Evolutionary conservation across 225 moss, liverwort and hornwort species (phyloP), one percentile per base, ranked within the genome.

Genomic region (Marchantia paleacea): DNA sequence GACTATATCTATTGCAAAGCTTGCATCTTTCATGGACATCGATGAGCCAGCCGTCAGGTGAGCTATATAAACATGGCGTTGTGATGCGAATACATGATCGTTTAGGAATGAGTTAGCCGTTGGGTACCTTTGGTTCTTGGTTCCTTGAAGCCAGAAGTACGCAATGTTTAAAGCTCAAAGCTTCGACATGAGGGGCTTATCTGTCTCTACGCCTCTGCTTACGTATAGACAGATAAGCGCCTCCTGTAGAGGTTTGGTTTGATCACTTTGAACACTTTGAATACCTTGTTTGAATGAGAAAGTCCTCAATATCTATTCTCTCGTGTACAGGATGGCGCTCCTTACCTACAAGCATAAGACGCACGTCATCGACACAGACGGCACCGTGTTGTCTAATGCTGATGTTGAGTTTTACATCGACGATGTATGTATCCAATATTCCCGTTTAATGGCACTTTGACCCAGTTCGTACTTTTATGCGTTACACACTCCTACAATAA

Each of bases 281-380:
- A n/a, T 67, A 28, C 3, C 52, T 53, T 69, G 18, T 55, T 55
- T 55, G 10, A 53, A 20, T 48, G 55, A 8, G 3, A 25, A 75
- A 3, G 39, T 81, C 55, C 12, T 19, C 14, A 57, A 57, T 1
- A 57, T 57, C 14, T 39, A 5, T 5, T 64, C n/a, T 64, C 22
- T 26, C 30, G 55, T 80, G 49, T 75, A 55, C 87, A 96, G 96
- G 76, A 88, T 92, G 87, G 96, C 96, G 11, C 80, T 94, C 69
- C 85, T 96, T 47, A 96, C 96, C 7, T 96, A 96, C 86, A 96
- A 96, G 84, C 96, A 94, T 82, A 96, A 96, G 91, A 91, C 94
- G 55, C 96, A 96, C 75, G 96, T 96, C 75, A 89, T 92, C 22
- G 94, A 96, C 83, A 90, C 90, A 49, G 96, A 96, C 53, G 92